Evolutionary conservation across 176 grass and related monocot genomes (phyloP), one percentile per base, ranked within the genome.

Genomic region (Aegilops umbellulata): DNA sequence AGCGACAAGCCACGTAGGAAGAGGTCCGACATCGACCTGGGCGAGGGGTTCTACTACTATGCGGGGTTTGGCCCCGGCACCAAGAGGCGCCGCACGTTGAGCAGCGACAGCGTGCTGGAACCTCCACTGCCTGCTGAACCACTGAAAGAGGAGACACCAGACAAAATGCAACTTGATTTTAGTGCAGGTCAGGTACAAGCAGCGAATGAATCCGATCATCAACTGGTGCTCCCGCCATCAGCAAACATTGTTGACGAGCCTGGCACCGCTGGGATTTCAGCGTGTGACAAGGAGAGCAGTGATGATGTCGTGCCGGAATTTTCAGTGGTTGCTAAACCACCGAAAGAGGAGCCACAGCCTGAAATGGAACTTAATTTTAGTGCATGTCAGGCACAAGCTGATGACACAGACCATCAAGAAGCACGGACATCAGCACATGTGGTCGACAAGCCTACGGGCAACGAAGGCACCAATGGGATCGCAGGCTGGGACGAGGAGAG

Each of bases 11-110:
- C 76, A 3, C 60, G 61, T 4, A 90, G 78, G 80, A 90, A 82
- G 83, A 86, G 73, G 65, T 14, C 8, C 0, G 60, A 5, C 5
- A 2, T 51, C 2, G 29, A 31, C 0, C 49, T 15, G 2, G 16
- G 34, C 2, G 81, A 87, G 60, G 76, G 38, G 10, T 87, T 91
- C 89, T 92, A 93, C 73, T 91, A 95, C 71, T 95, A 92, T n/a
- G 32, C 90, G 0, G 90, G 90, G 1, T 95, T 92, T 2, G 86
- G 86, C 4, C 86, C 86, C 25, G 47, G 88, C 10, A 77, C 23
- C 36, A 95, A 95, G 80, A 87, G 80, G 46, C 73, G 87, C 9
- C 69, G 81, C 24, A 58, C 88, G 47, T 72, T 23, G 19, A 32
- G 57, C 30, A 31, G 14, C 13, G 6, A 74, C 16, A 15, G 60